Evolutionary conservation across 2,329 filamentous ascomycete genomes (phyloP), one percentile per base, ranked within the genome.

Genomic region (Akanthomyces lecanii): DNA sequence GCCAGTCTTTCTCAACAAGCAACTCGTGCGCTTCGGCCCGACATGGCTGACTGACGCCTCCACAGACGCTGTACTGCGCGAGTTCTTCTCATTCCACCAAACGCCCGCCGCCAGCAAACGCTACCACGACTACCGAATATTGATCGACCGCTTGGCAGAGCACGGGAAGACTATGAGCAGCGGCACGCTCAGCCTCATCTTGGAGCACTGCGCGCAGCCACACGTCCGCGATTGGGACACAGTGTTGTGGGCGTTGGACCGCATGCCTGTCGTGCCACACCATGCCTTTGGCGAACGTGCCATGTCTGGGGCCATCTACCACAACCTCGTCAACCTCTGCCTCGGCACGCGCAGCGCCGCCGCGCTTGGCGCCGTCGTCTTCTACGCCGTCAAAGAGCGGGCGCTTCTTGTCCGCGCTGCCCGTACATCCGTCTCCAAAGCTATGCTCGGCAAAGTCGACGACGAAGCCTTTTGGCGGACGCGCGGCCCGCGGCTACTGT

Each of bases 1-100:
- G 0, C 66, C 72, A 3, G 61, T 65, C 0, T 82, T 84, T 63
- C 61, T 82, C 8, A 65, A 67, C 11, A 71, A 75, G 40, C 79
- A 81, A 67, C 67, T 73, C 5, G 69, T 70, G 10, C 74, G 78
- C 3, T 84, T 83, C 69, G 80, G 81, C 5, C 66, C 71, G 1
- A 71, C 71, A n/a, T 84, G 82, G 82, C 70, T 79, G 42, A 76
- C 74, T 5, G 67, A 66, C 25, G 66, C 67, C 5, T 71, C 77
- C 1, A 67, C 76, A 47, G 75, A 78, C 66, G 68, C 67, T 40
- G 75, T 81, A 28, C 65, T 82, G n/a, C 69, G 74, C 3, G 77
- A 81, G 51, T 73, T 81, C 28, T 75, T 78, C 54, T 71, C 74
- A 36, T 75, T 81, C 67, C 71, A 77, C 50, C 69, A 68, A 28